Percentiles rank a stretch among this genome's conserved stretches.
phyloP scores from a whole-genome alignment of 306 rosid genomes.

The Pyrus pyrifolia region DNA sequence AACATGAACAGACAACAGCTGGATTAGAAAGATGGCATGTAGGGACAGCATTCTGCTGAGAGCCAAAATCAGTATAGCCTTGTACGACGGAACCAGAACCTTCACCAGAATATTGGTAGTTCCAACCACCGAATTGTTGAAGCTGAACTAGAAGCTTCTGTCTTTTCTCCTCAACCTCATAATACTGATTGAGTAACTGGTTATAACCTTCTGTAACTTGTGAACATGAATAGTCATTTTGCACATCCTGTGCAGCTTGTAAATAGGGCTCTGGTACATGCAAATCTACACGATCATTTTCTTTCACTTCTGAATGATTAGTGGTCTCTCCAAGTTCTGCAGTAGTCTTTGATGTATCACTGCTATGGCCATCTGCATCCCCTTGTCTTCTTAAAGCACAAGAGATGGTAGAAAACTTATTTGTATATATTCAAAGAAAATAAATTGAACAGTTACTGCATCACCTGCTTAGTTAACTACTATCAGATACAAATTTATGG shows the following conservation, averaged over 20 bases:
- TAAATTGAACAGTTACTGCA: background rate
- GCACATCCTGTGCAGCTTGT: slow-evolving; percentile 19
- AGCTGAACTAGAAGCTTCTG: slow-evolving; percentile 64
- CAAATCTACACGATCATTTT: slow-evolving; percentile 25
- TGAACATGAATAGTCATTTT: slow-evolving; percentile 26
- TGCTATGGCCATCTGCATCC: slow-evolving; percentile 29
- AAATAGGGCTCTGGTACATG: slow-evolving; percentile 21
- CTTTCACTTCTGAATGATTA: slow-evolving; percentile 29
- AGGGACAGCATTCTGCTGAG: slow-evolving; percentile 32
- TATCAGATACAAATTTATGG: background rate
- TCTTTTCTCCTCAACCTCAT: slow-evolving; percentile 82
- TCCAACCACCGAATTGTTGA: slow-evolving; percentile 54
- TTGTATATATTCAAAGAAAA: background rate
- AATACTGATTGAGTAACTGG: slow-evolving; percentile 47
- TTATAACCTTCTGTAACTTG: slow-evolving; percentile 47
- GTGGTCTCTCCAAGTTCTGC: slow-evolving; percentile 29
- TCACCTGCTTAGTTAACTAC: background rate
- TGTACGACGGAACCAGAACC: slow-evolving; percentile 27
- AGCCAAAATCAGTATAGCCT: slow-evolving; percentile 21
- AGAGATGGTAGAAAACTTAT: background rate
- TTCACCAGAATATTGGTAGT: slow-evolving; percentile 37
- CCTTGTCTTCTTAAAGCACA: slow-evolving; percentile 28
- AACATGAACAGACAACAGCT: slow-evolving; percentile 40
- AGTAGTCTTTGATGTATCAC: slow-evolving; percentile 14
- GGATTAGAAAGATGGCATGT: slow-evolving; percentile 36